These are phyloP conservation scores for Mycena capillaripes DNA, from an alignment of 768 basidiomycete species.

Conservation along the genomic window DNA sequence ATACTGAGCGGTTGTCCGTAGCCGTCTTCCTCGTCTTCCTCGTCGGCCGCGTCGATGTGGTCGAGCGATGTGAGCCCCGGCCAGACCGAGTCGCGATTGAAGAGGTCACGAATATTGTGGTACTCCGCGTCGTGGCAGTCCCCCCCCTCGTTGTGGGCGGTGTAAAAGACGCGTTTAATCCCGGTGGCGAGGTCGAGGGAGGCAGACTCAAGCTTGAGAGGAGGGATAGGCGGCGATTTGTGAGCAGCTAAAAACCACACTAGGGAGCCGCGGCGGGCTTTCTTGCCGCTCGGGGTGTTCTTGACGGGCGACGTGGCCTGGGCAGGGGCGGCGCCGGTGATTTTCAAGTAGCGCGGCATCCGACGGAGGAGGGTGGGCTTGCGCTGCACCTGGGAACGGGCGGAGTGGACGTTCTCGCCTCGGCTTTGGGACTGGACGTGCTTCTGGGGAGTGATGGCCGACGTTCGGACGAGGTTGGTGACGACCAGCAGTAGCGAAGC, in stretches of 20 bases:
- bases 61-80: background rate
- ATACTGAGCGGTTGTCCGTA: background rate
- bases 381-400: background rate
- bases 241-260: too few species aligned
- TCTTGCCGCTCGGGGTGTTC: background rate
- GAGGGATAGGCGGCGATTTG: too few species aligned
- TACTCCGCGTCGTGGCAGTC: background rate
- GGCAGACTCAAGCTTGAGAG: background rate
- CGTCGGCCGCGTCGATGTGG: background rate
- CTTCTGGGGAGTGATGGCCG: background rate
- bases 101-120: conserved; percentile 3
- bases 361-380: background rate
- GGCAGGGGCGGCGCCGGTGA: background rate
- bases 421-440: too few species aligned
- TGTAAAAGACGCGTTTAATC: conserved; percentile 22
- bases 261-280: too few species aligned
- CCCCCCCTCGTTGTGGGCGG: background rate
- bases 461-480: background rate
- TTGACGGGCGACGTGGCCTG: background rate
- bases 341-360: conserved; percentile 3
- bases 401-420: background rate
- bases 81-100: conserved; percentile 24
- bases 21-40: background rate
- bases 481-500: background rate
- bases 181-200: conserved; percentile 18